These are phyloP conservation scores for Delonix regia DNA, from an alignment of 306 rosid genomes.

Conservation along the genomic window DNA sequence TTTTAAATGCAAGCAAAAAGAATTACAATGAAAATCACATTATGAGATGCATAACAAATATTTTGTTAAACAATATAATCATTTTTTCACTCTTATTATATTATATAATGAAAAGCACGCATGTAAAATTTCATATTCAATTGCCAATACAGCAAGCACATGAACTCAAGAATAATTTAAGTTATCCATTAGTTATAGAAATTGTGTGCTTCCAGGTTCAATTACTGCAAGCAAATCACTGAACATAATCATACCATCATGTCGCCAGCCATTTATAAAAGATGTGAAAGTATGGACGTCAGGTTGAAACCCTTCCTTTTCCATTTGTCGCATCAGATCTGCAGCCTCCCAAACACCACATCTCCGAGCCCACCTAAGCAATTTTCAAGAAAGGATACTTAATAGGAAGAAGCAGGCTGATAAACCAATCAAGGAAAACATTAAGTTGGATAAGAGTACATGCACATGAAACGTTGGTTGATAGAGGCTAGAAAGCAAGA, in stretches of 20 bases:
- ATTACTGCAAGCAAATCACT: not conserved
- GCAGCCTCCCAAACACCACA: constrained; percentile 99
- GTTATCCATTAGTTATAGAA: too few species aligned
- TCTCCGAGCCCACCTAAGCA: constrained; percentile 90
- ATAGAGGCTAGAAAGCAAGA: constrained; percentile 15
- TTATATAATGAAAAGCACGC: constrained; percentile 6
- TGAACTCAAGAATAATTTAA: not conserved
- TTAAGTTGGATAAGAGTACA: not conserved
- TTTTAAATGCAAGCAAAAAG: not conserved
- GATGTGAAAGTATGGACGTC: constrained; percentile 95
- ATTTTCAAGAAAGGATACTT: constrained; percentile 26
- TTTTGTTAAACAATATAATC: not conserved
- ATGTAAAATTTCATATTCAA: not conserved
- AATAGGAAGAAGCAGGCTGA: constrained; percentile 5
- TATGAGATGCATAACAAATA: constrained; percentile 2
- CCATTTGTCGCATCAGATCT: constrained; percentile 95
- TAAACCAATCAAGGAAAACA: constrained; percentile 2
- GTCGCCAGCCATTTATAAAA: constrained; percentile 93
- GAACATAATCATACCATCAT: constrained; percentile 69
- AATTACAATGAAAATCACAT: not conserved
- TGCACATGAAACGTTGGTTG: not conserved
- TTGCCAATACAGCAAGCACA: not conserved
- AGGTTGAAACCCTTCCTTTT: constrained; percentile 76
- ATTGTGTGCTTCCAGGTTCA: not conserved
- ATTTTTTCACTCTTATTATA: not conserved